phyloP scores from a whole-genome alignment of 1,284 basidiomycete genomes.

The Mrakiaceae sp. region DNA sequence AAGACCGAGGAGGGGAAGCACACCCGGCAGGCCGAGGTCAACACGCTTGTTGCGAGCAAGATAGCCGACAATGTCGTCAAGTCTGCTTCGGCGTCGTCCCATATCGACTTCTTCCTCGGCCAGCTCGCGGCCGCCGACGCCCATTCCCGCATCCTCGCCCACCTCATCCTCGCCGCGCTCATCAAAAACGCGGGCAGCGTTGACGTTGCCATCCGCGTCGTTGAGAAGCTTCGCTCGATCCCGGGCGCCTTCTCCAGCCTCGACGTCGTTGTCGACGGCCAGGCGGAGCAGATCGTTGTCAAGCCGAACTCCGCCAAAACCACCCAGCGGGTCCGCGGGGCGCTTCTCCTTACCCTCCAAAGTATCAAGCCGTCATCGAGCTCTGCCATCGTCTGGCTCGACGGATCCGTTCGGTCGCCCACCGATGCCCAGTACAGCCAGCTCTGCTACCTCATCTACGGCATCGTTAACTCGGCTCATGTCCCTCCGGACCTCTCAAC shows the following conservation, averaged over 20 bases:
- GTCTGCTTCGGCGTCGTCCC: slow-evolving; percentile 38
- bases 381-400: slow-evolving; percentile 21
- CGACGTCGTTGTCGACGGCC: slow-evolving; percentile 23
- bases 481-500: slow-evolving; percentile 42
- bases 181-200: slow-evolving; percentile 45
- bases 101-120: slow-evolving; percentile 39
- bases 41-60: slow-evolving; percentile 45
- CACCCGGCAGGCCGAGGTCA: slow-evolving; percentile 43
- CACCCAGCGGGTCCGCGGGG: slow-evolving; percentile 23
- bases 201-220: slow-evolving; percentile 42
- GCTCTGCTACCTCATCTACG: slow-evolving; percentile 42
- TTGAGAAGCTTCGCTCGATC: slow-evolving; percentile 35
- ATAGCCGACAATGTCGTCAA: slow-evolving; percentile 51
- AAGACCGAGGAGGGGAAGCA: slow-evolving; percentile 11
- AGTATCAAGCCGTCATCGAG: slow-evolving; percentile 19
- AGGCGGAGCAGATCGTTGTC: slow-evolving; percentile 22
- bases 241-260: slow-evolving; percentile 21
- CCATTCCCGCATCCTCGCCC: slow-evolving; percentile 47
- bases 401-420: slow-evolving; percentile 13
- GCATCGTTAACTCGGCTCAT: slow-evolving; percentile 45
- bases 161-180: slow-evolving; percentile 49
- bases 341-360: slow-evolving; percentile 25
- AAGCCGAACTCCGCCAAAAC: slow-evolving; percentile 27
- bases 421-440: neutral
- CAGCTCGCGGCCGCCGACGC: slow-evolving; percentile 44